A percentile compares a stretch with the other conserved stretches of the same genome.
Conservation (phyloP, 139 green algal genomes). For the Chlorella sp. region DNA sequence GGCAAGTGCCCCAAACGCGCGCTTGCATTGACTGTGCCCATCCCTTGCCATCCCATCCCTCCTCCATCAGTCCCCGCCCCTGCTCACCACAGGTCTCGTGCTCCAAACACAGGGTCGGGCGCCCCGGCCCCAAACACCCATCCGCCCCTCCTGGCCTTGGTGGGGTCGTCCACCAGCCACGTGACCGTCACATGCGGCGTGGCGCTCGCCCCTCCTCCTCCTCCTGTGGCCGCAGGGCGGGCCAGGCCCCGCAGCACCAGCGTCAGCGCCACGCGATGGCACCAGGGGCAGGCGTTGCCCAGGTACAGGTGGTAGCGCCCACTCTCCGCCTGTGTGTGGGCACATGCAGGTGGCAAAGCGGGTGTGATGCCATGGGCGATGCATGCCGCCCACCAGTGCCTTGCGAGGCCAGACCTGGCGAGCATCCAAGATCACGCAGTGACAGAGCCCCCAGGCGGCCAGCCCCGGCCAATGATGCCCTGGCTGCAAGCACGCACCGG, state of each 20-base stretch:
- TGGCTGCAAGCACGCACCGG: no score
- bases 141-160: conserved; percentile 45
- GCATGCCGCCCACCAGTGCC: no score
- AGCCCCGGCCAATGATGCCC: no score
- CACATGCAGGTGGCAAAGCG: no score
- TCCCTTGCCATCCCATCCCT: neutral
- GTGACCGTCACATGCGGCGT: conserved; percentile 4
- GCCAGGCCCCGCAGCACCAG: conserved; percentile 56
- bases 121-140: conserved; percentile 25
- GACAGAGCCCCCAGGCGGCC: no score
- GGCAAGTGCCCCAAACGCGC: neutral
- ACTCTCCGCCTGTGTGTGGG: conserved; percentile 51
- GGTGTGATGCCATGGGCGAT: no score
- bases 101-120: conserved; percentile 42
- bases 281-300: conserved; percentile 96
- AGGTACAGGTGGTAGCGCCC: conserved; percentile 81
- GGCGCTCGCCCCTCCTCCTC: neutral
- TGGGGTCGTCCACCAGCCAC: conserved; percentile 61
- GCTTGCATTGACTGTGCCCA: neutral
- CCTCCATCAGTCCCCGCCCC: no score
- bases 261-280: conserved; percentile 78
- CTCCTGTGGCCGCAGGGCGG: neutral
- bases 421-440: no score
- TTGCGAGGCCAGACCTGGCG: no score
- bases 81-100: conserved; percentile 48